Conservation (phyloP, 2,329 filamentous ascomycete genomes). For the Exophiala viscosa region DNA sequence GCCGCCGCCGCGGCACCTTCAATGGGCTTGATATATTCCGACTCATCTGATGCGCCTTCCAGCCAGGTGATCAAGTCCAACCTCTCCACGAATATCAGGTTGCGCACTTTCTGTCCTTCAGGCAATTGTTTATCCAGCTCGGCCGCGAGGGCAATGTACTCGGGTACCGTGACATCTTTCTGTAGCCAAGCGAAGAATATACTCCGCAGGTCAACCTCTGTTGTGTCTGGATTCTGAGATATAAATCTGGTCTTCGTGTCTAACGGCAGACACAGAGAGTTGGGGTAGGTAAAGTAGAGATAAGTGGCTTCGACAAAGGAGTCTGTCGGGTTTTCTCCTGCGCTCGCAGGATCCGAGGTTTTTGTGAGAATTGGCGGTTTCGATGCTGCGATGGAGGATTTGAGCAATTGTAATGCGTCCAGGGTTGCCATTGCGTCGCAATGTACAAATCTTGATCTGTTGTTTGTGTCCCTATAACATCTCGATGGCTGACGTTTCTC, state of each 20-base stretch:
- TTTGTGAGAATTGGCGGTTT: constrained; percentile 70
- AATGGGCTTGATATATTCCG: constrained; percentile 85
- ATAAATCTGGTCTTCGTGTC: constrained; percentile 78
- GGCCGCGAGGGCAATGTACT: constrained; percentile 83
- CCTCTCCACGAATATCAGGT: constrained; percentile 85
- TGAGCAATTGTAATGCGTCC: constrained; percentile 79
- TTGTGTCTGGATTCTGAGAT: constrained; percentile 56
- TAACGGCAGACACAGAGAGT: constrained; percentile 63
- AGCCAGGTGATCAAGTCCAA: constrained; percentile 91
- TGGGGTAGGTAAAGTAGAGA: constrained; percentile 63
- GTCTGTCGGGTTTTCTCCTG: constrained; percentile 56
- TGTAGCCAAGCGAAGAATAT: constrained; percentile 97
- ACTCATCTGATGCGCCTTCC: constrained; percentile 82
- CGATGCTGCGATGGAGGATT: constrained; percentile 71
- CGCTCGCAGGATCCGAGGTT: constrained; percentile 59
- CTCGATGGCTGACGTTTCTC: neutral
- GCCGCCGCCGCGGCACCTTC: constrained; percentile 55
- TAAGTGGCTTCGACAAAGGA: constrained; percentile 73
- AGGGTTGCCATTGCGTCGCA: constrained; percentile 48
- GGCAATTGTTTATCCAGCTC: constrained; percentile 73
- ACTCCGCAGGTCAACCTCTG: constrained; percentile 79
- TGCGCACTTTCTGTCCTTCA: constrained; percentile 66
- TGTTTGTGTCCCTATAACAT: constrained; percentile 5
- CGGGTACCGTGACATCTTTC: constrained; percentile 81
- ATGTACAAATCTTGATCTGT: too few relatives aligned